A percentile compares a stretch with the other conserved stretches of the same genome.
Conservation (phyloP, 202 grass and related monocot species). For the Schoenoplectus tabernaemontani region DNA sequence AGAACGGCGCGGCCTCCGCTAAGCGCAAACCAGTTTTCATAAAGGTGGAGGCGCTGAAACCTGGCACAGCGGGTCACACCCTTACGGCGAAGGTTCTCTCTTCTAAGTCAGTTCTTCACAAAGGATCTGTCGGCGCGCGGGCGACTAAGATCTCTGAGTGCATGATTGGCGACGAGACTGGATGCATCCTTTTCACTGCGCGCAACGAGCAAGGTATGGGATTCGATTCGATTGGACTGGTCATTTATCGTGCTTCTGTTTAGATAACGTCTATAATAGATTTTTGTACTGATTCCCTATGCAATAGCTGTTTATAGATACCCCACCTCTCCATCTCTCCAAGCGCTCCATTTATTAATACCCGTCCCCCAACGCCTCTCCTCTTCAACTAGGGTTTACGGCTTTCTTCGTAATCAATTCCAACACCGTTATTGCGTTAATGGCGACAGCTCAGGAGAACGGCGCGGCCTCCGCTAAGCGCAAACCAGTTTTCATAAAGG, state of each 20-base stretch:
- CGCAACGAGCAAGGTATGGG: slow-evolving; percentile 81
- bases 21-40: slow-evolving; percentile 77
- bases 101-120: slow-evolving; percentile 58
- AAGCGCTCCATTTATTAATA: slow-evolving; percentile 1
- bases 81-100: slow-evolving; percentile 65
- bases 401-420: neutral
- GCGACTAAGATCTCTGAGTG: slow-evolving; percentile 67
- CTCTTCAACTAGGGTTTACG: slow-evolving; percentile 44
- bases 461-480: slow-evolving; percentile 42
- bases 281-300: neutral
- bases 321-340: neutral
- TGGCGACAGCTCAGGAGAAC: slow-evolving; percentile 5
- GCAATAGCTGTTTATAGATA: neutral
- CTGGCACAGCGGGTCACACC: slow-evolving; percentile 62
- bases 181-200: slow-evolving; percentile 70
- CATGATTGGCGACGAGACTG: slow-evolving; percentile 83
- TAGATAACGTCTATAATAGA: too few relatives aligned
- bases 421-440: neutral
- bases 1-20: slow-evolving; percentile 21
- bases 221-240: neutral
- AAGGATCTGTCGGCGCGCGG: slow-evolving; percentile 37
- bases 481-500: slow-evolving; percentile 75
- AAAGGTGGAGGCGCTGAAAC: slow-evolving; percentile 77
- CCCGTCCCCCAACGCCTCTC: neutral
- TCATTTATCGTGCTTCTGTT: neutral